These are phyloP conservation scores for Fomitopsis palustris DNA, from an alignment of 1,284 basidiomycete genomes.

Conservation along the genomic window DNA sequence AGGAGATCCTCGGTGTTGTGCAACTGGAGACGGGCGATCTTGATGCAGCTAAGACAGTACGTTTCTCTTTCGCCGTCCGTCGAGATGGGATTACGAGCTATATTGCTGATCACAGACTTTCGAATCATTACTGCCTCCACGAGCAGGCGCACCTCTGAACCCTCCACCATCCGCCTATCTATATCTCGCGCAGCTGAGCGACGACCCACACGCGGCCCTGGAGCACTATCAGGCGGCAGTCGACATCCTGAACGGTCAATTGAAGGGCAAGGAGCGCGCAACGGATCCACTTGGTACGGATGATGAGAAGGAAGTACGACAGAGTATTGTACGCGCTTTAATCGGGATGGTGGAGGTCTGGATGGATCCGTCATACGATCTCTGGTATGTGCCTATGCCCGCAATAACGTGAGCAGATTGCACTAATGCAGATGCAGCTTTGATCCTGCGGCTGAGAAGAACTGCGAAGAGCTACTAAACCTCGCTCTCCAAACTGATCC, in stretches of 20 bases:
- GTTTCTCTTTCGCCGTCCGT: conserved; percentile 16
- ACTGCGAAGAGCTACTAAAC: conserved; percentile 75
- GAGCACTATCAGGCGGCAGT: conserved; percentile 81
- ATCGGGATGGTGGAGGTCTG: conserved; percentile 94
- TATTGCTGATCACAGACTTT: conserved; percentile 50
- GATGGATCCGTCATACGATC: conserved; percentile 86
- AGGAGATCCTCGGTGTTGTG: conserved; percentile 76
- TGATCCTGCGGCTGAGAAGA: conserved; percentile 75
- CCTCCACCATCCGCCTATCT: conserved; percentile 84
- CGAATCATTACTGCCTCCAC: conserved; percentile 55
- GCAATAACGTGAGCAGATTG: background rate
- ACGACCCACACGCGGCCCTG: conserved; percentile 76
- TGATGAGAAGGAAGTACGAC: conserved; percentile 62
- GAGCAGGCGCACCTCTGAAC: conserved; percentile 50
- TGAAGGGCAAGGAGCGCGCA: conserved; percentile 69
- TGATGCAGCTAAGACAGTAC: conserved; percentile 69
- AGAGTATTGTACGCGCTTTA: conserved; percentile 78
- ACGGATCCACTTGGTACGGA: conserved; percentile 36
- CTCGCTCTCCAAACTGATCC: conserved; percentile 76
- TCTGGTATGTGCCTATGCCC: conserved; percentile 61
- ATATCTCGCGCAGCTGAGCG: conserved; percentile 86
- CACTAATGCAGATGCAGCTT: conserved; percentile 45
- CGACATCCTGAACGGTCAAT: conserved; percentile 64
- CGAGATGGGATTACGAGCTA: background rate
- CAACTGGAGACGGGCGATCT: conserved; percentile 78